Conservation (phyloP, 768 basidiomycete species). For the Lactarius vividus region DNA sequence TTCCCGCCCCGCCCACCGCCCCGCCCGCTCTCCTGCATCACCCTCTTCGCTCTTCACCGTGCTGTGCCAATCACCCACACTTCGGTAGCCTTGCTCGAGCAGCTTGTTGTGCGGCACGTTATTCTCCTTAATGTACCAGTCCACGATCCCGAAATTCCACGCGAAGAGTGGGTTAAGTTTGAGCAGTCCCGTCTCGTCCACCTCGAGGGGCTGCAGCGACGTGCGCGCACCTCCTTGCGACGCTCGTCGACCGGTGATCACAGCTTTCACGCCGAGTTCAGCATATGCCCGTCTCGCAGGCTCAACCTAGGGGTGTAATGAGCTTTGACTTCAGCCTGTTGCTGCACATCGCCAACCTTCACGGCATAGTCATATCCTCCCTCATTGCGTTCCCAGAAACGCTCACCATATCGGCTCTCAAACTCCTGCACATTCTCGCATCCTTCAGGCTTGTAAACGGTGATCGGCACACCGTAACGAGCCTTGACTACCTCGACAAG, state of each 20-base stretch:
- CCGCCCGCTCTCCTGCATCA: slow-evolving; percentile 77
- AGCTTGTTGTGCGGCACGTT: slow-evolving; percentile 86
- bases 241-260: slow-evolving; percentile 93
- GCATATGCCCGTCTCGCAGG: slow-evolving; percentile 88
- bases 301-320: slow-evolving; percentile 62
- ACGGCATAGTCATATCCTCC: slow-evolving; percentile 86
- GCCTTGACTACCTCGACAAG: slow-evolving; percentile 80
- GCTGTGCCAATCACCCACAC: slow-evolving; percentile 98
- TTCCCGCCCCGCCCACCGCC: slow-evolving; percentile 84
- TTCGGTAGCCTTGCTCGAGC: slow-evolving; percentile 88
- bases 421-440: slow-evolving; percentile 71
- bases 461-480: slow-evolving; percentile 68
- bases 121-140: slow-evolving; percentile 80
- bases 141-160: slow-evolving; percentile 83
- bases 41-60: slow-evolving; percentile 70
- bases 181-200: slow-evolving; percentile 84
- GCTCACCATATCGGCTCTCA: slow-evolving; percentile 72
- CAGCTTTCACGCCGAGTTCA: slow-evolving; percentile 70
- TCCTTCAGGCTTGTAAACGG: slow-evolving; percentile 75
- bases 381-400: slow-evolving; percentile 87
- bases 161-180: slow-evolving; percentile 93
- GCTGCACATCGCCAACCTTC: slow-evolving; percentile 54
- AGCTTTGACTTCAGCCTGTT: not conserved
- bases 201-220: slow-evolving; percentile 78
- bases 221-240: slow-evolving; percentile 93